Conservation (phyloP, 2,329 filamentous ascomycete genomes). For the Sclerotinia trifoliorum region DNA sequence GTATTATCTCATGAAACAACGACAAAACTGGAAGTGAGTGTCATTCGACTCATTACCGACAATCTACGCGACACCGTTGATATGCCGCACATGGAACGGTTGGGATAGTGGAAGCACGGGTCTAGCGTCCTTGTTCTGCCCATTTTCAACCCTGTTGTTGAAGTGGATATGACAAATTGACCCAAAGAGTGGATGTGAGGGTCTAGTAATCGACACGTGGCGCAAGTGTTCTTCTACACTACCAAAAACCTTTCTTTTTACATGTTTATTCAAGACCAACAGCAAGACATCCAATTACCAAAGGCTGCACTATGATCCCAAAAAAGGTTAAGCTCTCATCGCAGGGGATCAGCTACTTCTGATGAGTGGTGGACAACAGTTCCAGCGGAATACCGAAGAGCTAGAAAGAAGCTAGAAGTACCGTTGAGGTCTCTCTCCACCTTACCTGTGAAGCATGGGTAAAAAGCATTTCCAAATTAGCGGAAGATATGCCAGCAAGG, state of each 20-base stretch:
- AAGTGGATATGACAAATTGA: conserved; percentile 3
- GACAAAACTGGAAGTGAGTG: background rate
- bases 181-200: conserved; percentile 4
- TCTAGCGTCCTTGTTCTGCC: background rate
- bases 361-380: background rate
- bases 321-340: too few relatives aligned
- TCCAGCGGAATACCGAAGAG: background rate
- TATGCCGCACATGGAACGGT: background rate
- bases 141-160: background rate
- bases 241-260: background rate
- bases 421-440: background rate
- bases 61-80: background rate
- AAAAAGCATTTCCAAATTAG: background rate
- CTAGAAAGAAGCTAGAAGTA: background rate
- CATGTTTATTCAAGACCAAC: background rate
- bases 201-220: conserved; percentile 11
- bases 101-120: background rate
- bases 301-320: background rate
- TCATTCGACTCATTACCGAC: background rate
- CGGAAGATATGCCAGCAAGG: background rate
- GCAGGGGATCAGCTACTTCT: background rate
- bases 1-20: background rate
- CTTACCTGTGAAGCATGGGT: too few relatives aligned
- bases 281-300: background rate
- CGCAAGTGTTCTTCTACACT: background rate